Percentiles rank a stretch among this genome's conserved stretches.
phyloP scores from a whole-genome alignment of 2,329 filamentous ascomycete genomes.

The Stagonosporopsis vannaccii region DNA sequence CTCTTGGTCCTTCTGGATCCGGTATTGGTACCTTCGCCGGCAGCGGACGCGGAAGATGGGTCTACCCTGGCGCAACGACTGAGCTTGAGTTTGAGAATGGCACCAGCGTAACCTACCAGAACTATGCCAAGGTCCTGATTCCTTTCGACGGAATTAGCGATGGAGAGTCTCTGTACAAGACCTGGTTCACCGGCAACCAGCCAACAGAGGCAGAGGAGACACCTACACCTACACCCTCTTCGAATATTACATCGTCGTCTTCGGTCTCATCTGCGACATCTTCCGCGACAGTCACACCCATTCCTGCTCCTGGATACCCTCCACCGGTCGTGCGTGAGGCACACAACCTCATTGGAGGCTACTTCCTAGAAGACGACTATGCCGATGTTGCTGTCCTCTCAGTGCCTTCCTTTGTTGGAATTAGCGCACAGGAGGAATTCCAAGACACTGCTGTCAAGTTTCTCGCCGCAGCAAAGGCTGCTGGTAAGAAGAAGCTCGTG shows the following conservation, averaged over 20 bases:
- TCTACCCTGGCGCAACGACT: constrained; percentile 54
- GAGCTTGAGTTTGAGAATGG: constrained; percentile 57
- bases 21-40: constrained; percentile 56
- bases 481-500: constrained; percentile 66
- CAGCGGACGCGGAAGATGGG: constrained; percentile 51
- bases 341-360: constrained; percentile 56
- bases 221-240: constrained; percentile 26
- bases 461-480: constrained; percentile 53
- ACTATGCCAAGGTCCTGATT: constrained; percentile 54
- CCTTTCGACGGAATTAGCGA: constrained; percentile 53
- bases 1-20: constrained; percentile 50
- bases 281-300: constrained; percentile 29
- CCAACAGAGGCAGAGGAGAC: constrained; percentile 27
- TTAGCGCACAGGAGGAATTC: constrained; percentile 45
- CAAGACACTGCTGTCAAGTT: constrained; percentile 53
- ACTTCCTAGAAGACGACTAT: constrained; percentile 55
- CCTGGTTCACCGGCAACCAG: constrained; percentile 41
- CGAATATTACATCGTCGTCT: constrained; percentile 19
- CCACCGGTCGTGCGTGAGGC: constrained; percentile 52
- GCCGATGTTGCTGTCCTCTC: constrained; percentile 56
- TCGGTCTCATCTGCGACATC: constrained; percentile 24
- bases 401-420: constrained; percentile 53
- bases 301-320: constrained; percentile 54
- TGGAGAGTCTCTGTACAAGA: constrained; percentile 52
- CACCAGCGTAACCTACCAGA: constrained; percentile 49